Percentiles rank a stretch among this genome's conserved stretches.
Evolutionary conservation across 1,284 basidiomycete genomes (phyloP).

Genomic region (Omphalotus olearius): DNA sequence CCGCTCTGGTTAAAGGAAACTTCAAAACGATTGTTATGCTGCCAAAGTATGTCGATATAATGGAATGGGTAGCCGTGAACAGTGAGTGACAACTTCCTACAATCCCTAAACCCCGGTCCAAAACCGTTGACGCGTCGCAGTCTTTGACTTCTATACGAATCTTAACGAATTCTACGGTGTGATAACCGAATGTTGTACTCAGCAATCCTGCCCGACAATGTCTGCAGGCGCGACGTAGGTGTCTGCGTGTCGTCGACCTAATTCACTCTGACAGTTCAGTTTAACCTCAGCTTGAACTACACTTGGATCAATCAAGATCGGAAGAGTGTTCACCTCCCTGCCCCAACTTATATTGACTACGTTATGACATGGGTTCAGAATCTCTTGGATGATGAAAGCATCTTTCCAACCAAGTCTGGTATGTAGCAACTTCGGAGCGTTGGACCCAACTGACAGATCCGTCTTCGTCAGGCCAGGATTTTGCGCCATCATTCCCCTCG

Average conservation of each 20-base stretch:
- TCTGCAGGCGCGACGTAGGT: conserved; percentile 84
- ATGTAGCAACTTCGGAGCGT: conserved; percentile 20
- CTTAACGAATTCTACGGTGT: conserved; percentile 97
- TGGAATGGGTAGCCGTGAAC: conserved; percentile 99
- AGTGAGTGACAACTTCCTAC: conserved; percentile 47
- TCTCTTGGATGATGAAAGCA: conserved; percentile 85
- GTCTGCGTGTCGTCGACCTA: conserved; percentile 1
- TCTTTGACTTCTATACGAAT: conserved; percentile 95
- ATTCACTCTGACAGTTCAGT: conserved; percentile 4
- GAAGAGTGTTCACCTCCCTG: conserved; percentile 89
- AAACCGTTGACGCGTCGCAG: conserved; percentile 32
- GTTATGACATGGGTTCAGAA: conserved; percentile 99
- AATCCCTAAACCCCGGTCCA: no score
- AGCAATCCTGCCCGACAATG: conserved; percentile 90
- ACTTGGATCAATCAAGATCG: conserved; percentile 97
- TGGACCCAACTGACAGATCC: conserved; percentile 1
- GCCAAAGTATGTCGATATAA: conserved; percentile 95
- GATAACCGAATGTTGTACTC: conserved; percentile 92
- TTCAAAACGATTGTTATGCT: conserved; percentile 98
- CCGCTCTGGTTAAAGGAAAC: conserved; percentile 95
- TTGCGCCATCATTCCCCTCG: conserved; percentile 84
- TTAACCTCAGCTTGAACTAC: conserved; percentile 76
- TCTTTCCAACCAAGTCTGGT: conserved; percentile 96
- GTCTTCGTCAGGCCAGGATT: conserved; percentile 70
- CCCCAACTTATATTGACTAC: conserved; percentile 97